Evolutionary conservation across 176 grass and related monocot genomes (phyloP), one percentile per base, ranked within the genome.

Genomic region (Oropetium thomaeum): DNA sequence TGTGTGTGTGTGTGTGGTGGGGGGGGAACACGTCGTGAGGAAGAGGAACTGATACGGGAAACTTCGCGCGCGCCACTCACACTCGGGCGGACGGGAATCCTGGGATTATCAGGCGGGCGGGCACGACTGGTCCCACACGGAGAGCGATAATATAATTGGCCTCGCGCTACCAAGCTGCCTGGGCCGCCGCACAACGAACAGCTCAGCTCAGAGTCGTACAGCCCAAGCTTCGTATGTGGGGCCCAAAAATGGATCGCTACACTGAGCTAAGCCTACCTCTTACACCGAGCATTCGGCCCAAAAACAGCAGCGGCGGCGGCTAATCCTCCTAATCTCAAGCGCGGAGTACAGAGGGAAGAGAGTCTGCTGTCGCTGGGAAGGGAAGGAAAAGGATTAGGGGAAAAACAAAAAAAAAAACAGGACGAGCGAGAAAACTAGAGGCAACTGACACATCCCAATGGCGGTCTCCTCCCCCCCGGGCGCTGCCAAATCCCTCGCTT

Each of bases 401-500:
- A n/a, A 41, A 41, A 41, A 41, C 6, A 41, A 41, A 10, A 13
- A 22, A 3, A 10, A 20, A 7, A 51, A 20, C 30, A 52, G 0
- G 44, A 31, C 22, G 70, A 54, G 2, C 16, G 15, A 19, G 12
- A 61, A 2, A 68, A 6, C 4, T 13, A 19, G 23, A 19, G 25
- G 39, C 13, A 69, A 57, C 7, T 10, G 10, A 28, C 26, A 37
- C 62, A 26, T 20, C 69, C 23, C 79, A 47, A 87, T 87, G 85
- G 85, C 80, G 0, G 42, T 32, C 22, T 73, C 41, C 31, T 78
- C 37, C 25, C n/a, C 58, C 10, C 7, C 5, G 38, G 76, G 19
- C 60, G 71, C 34, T 33, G 74, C 42, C 79, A 83, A 78, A 62
- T 20, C 67, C 79, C 48, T 66, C 39, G 23, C 73, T 8, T 49